A percentile compares a stretch with the other conserved stretches of the same genome.
These are phyloP conservation scores for Pisolithus microcarpus DNA, from an alignment of 768 basidiomycete species.

Conservation along the genomic window DNA sequence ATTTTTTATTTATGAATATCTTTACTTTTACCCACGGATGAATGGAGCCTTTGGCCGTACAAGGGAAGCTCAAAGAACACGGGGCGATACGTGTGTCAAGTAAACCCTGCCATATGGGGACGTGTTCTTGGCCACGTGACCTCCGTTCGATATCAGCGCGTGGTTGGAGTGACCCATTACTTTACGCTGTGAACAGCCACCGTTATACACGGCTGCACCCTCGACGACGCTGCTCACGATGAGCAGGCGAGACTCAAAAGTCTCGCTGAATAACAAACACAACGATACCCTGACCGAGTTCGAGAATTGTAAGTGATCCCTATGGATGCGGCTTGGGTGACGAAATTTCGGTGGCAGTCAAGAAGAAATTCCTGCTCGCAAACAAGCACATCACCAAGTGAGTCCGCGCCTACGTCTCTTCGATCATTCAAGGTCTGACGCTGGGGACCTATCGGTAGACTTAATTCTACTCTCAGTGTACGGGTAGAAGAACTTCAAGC, in stretches of 20 bases:
- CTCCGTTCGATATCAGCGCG: constrained; percentile 30
- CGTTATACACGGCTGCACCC: constrained; percentile 6
- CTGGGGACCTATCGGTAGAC: constrained; percentile 33
- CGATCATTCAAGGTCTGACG: constrained; percentile 6
- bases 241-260: constrained; percentile 28
- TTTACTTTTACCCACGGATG: neutral
- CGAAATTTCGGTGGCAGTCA: constrained; percentile 50
- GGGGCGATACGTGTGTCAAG: constrained; percentile 21
- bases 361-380: constrained; percentile 86
- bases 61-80: constrained; percentile 23
- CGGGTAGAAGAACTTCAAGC: constrained; percentile 80
- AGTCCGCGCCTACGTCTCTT: constrained; percentile 15
- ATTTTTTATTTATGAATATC: constrained; percentile 10
- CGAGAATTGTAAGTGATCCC: constrained; percentile 60
- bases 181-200: constrained; percentile 15
- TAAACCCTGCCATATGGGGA: constrained; percentile 8
- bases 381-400: constrained; percentile 92
- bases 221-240: constrained; percentile 21
- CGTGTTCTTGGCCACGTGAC: constrained; percentile 25
- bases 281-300: constrained; percentile 79
- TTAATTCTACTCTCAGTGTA: constrained; percentile 79
- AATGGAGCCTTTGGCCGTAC: constrained; percentile 9
- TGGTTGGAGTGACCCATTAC: constrained; percentile 15
- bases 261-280: constrained; percentile 57
- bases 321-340: constrained; percentile 1